These are phyloP conservation scores for Mortierella sp. DNA, from an alignment of 371 early-diverging fungal species.

Conservation along the genomic window DNA sequence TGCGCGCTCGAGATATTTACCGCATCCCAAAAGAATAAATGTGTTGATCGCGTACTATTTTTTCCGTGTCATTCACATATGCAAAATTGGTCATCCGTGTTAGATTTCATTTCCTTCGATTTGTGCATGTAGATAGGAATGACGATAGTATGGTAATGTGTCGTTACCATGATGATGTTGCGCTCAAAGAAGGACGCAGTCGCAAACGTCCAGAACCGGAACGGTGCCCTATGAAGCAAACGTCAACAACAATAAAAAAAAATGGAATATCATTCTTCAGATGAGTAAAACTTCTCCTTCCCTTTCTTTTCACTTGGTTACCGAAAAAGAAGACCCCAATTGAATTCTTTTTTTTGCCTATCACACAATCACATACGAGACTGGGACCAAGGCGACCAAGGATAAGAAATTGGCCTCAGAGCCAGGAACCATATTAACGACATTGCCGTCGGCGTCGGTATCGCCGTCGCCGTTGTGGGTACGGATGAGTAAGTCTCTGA, in stretches of 20 bases:
- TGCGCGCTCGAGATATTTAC: constrained; percentile 82
- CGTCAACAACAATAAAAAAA: not conserved
- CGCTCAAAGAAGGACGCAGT: constrained; percentile 50
- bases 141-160: not conserved
- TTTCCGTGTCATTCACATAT: not conserved
- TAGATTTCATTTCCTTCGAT: not conserved
- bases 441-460: not conserved
- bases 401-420: constrained; percentile 25
- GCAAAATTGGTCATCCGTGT: not conserved
- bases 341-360: not conserved
- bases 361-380: constrained; percentile 23
- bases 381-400: constrained; percentile 41
- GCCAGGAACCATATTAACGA: not conserved
- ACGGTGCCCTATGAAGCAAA: constrained; percentile 29
- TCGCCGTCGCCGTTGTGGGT: not conserved
- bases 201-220: constrained; percentile 52
- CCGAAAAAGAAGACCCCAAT: not conserved
- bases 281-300: not conserved
- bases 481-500: constrained; percentile 35
- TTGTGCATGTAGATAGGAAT: not conserved
- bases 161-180: constrained; percentile 31
- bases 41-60: constrained; percentile 65
- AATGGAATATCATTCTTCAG: not conserved
- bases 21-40: constrained; percentile 67
- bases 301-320: not conserved